phyloP scores from a whole-genome alignment of 495 filamentous ascomycete genomes.

The Penicillium alfredii region DNA sequence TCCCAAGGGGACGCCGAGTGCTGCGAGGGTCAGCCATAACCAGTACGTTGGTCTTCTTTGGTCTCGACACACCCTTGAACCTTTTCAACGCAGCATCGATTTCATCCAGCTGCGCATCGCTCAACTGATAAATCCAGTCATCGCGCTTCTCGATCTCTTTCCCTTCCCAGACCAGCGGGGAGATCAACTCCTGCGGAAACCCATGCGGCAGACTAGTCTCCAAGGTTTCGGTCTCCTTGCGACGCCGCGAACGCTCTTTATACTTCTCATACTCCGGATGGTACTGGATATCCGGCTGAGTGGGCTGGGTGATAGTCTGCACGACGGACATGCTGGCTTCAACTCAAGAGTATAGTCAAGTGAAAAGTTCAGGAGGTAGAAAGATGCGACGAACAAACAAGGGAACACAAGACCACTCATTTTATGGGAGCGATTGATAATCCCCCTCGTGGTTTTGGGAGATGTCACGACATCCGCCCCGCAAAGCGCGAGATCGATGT shows the following conservation, averaged over 20 bases:
- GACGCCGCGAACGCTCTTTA: slow-evolving; percentile 41
- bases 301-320: slow-evolving; percentile 21
- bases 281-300: slow-evolving; percentile 51
- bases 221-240: slow-evolving; percentile 38
- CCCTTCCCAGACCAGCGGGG: slow-evolving; percentile 55
- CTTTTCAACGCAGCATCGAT: slow-evolving; percentile 49
- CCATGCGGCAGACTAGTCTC: slow-evolving; percentile 41
- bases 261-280: slow-evolving; percentile 52
- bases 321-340: slow-evolving; percentile 25
- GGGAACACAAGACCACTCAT: too few relatives aligned
- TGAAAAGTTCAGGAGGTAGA: too few relatives aligned
- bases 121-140: slow-evolving; percentile 49
- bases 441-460: too few relatives aligned
- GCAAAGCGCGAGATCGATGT: slow-evolving; percentile 11
- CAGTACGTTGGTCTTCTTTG: not conserved
- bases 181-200: slow-evolving; percentile 44
- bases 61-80: slow-evolving; percentile 43
- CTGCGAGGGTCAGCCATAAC: too few relatives aligned
- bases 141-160: slow-evolving; percentile 41
- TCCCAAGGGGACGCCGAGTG: slow-evolving; percentile 39
- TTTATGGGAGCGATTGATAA: too few relatives aligned
- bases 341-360: too few relatives aligned
- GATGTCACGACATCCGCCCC: slow-evolving; percentile 16
- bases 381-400: too few relatives aligned
- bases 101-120: slow-evolving; percentile 43